Percentiles rank a stretch among this genome's conserved stretches.
These are phyloP conservation scores for Starmerella apicola DNA, from an alignment of 805 yeast genomes.

Conservation along the genomic window DNA sequence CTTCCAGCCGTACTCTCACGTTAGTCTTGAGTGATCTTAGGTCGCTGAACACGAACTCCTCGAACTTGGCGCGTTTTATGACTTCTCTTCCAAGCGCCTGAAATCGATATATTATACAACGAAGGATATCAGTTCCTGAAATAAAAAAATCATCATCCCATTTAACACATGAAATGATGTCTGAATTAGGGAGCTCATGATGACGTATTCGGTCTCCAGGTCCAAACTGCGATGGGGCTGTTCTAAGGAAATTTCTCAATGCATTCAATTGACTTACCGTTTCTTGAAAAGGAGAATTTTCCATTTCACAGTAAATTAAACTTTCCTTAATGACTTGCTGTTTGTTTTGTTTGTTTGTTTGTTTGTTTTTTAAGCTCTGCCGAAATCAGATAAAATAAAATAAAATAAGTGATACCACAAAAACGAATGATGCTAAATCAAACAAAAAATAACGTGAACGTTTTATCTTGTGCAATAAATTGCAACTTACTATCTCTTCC, in stretches of 20 bases:
- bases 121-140: constrained; percentile 92
- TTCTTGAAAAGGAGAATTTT: not conserved
- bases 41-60: constrained; percentile 91
- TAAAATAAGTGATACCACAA: no score
- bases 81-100: constrained; percentile 81
- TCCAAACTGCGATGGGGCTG: constrained; percentile 94
- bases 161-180: constrained; percentile 84
- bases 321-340: no score
- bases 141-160: constrained; percentile 86
- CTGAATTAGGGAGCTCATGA: constrained; percentile 74
- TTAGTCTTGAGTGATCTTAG: constrained; percentile 70
- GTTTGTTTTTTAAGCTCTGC: no score
- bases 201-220: constrained; percentile 76
- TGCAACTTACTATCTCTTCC: not conserved
- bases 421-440: no score
- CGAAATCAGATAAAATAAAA: no score
- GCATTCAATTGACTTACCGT: constrained; percentile 9
- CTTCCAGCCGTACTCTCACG: constrained; percentile 73
- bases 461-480: no score
- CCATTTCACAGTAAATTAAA: not conserved
- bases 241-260: constrained; percentile 69
- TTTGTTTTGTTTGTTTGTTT: no score
- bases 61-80: constrained; percentile 81
- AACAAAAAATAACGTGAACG: no score
- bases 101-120: constrained; percentile 79